Evolutionary conservation across 345 rosid genomes (phyloP), one percentile per base, ranked within the genome.

Genomic region (Murraya paniculata): DNA sequence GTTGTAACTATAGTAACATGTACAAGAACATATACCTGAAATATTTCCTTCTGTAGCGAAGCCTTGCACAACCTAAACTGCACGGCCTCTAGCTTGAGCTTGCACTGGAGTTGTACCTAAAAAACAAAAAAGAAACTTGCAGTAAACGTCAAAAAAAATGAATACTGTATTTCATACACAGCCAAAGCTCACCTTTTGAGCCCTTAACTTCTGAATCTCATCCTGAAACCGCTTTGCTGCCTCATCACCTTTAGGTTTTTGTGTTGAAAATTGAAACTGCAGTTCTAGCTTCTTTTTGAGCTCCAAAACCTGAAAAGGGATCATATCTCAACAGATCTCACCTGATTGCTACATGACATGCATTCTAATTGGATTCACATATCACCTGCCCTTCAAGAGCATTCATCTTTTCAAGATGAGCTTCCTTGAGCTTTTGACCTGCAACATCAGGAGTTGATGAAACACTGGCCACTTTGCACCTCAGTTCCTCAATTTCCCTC

Each of bases 21-120:
- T 7, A 22, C 79, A 35, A 53, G 36, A 10, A 18, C 25, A 68
- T 84, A 92, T 84, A 95, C 99, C 96, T 95, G 97, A 83, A 90
- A 92, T 83, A 89, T 85, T 85, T 95, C 95, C 77, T 91, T 95
- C 83, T 91, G 97, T 38, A 92, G 80, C 14, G 91, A 83, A 81
- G 92, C 86, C 86, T 89, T 90, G 77, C 88, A 82, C 80, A 84
- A 76, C 82, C 99, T 89, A 75, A 86, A 95, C 50, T 89, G 94
- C 87, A 93, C 87, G 21, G 95, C 90, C 75, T 93, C 97, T 76
- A 92, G 88, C 88, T 95, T 95, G 81, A 87, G 84, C 87, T 92
- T 92, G 80, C 97, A 93, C 66, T 95, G 97, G 74, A 95, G 90
- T 85, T 93, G 93, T 83, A 93, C 99, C 99, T 91, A 81, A 70